Conservation (phyloP, 805 yeast genomes). For the Komagataella ulmi region DNA sequence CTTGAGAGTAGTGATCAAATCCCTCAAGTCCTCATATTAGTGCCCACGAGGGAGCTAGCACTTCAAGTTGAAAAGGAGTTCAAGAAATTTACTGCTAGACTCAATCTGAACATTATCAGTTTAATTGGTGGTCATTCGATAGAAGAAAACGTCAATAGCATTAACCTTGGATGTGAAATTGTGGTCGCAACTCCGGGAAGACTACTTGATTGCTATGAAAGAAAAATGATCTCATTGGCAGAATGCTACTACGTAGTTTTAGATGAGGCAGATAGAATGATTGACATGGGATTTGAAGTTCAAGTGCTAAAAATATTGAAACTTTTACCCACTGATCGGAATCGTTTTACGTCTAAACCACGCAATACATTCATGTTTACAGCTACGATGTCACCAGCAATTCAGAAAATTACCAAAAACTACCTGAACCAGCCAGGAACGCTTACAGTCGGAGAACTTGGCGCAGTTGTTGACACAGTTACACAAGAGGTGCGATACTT, state of each 20-base stretch:
- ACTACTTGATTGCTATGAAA: conserved; percentile 64
- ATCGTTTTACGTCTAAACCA: conserved; percentile 21
- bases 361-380: conserved; percentile 73
- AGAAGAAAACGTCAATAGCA: conserved; percentile 50
- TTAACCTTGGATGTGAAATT: conserved; percentile 58
- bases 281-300: conserved; percentile 86
- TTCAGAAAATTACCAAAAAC: conserved; percentile 51
- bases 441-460: conserved; percentile 55
- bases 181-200: conserved; percentile 94
- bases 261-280: conserved; percentile 96
- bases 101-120: conserved; percentile 38
- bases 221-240: conserved; percentile 44
- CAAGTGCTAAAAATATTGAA: conserved; percentile 52
- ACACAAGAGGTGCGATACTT: conserved; percentile 53
- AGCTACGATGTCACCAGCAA: conserved; percentile 76
- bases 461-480: conserved; percentile 54
- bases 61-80: conserved; percentile 70
- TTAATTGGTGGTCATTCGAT: conserved; percentile 87
- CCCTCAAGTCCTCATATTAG: conserved; percentile 62
- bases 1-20: conserved; percentile 46
- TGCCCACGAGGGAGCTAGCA: conserved; percentile 92
- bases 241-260: conserved; percentile 58
- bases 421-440: conserved; percentile 51
- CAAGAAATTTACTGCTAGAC: conserved; percentile 24
- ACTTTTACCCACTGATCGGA: conserved; percentile 34